These are phyloP conservation scores for Cylindrotheca closterium DNA, from an alignment of 108 stramenopile genomes.

Conservation along the genomic window DNA sequence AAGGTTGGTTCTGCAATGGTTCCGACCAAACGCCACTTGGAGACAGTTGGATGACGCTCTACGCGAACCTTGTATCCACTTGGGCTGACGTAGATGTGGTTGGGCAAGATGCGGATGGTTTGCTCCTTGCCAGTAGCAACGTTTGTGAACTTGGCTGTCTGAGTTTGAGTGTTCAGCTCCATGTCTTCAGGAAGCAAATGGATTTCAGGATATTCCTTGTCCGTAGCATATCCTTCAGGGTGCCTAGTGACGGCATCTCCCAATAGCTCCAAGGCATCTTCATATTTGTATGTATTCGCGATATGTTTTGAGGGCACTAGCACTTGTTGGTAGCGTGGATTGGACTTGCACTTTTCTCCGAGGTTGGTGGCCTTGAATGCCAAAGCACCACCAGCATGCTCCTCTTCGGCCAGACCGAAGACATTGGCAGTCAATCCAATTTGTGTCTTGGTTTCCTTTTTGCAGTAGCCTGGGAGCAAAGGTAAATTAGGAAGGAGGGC, in stretches of 20 bases:
- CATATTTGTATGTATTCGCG: constrained; percentile 33
- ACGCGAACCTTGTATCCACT: constrained; percentile 50
- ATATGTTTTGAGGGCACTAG: constrained; percentile 19
- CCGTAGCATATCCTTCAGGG: constrained; percentile 56
- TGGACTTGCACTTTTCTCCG: constrained; percentile 46
- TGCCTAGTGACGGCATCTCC: constrained; percentile 46
- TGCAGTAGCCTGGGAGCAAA: constrained; percentile 34
- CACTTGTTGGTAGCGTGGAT: constrained; percentile 28
- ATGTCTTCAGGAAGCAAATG: constrained; percentile 56
- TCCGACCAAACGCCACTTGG: constrained; percentile 44
- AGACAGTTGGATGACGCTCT: constrained; percentile 41
- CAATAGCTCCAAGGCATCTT: constrained; percentile 43
- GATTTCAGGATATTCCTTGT: constrained; percentile 49
- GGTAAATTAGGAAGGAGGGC: neutral
- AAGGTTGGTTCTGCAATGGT: constrained; percentile 55
- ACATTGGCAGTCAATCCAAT: constrained; percentile 57
- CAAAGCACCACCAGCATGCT: constrained; percentile 59
- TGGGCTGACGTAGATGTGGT: constrained; percentile 50
- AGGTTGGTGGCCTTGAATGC: constrained; percentile 53
- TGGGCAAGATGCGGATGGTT: constrained; percentile 43
- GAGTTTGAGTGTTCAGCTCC: constrained; percentile 35
- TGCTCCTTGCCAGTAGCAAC: constrained; percentile 26
- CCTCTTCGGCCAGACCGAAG: constrained; percentile 54
- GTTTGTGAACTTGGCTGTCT: constrained; percentile 44
- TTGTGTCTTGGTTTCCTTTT: constrained; percentile 63